phyloP scores from a whole-genome alignment of 345 rosid genomes.

The Eucalyptus tenuipes region DNA sequence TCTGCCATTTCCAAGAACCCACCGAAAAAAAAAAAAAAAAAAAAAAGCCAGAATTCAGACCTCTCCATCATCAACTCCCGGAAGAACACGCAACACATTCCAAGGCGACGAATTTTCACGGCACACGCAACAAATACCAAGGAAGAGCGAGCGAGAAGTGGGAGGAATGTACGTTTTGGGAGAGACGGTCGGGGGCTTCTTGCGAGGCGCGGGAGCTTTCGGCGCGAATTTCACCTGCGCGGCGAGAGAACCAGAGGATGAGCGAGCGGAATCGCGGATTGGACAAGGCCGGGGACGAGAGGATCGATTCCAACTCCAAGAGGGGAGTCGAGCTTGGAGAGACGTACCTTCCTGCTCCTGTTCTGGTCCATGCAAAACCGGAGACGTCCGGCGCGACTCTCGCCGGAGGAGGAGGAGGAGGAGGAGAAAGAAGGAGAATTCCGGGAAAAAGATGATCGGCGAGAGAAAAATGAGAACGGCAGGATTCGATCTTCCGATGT shows the following conservation, averaged over 20 bases:
- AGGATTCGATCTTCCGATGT: neutral
- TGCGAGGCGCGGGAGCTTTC: slow-evolving; percentile 17
- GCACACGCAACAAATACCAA: neutral
- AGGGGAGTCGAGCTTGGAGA: neutral
- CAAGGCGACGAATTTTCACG: neutral
- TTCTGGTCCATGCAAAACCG: neutral
- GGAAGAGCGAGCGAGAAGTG: neutral
- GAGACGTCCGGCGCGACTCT: neutral
- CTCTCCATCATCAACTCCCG: neutral
- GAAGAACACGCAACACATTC: neutral
- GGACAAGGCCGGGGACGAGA: neutral
- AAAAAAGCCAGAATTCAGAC: neutral
- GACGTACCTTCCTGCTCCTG: neutral
- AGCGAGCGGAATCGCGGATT: neutral
- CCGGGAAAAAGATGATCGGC: neutral
- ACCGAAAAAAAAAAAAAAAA: too few relatives aligned
- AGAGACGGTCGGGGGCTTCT: slow-evolving; percentile 4
- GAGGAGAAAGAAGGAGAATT: neutral
- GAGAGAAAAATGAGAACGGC: neutral
- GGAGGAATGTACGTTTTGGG: slow-evolving; percentile 3
- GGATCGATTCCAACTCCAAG: neutral
- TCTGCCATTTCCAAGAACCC: slow-evolving; percentile 7
- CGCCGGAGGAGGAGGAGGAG: neutral
- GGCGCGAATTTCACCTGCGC: slow-evolving; percentile 28
- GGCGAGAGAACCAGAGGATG: neutral